phyloP scores from a whole-genome alignment of 164 flowering plant species.

The Magnolia sinica region DNA sequence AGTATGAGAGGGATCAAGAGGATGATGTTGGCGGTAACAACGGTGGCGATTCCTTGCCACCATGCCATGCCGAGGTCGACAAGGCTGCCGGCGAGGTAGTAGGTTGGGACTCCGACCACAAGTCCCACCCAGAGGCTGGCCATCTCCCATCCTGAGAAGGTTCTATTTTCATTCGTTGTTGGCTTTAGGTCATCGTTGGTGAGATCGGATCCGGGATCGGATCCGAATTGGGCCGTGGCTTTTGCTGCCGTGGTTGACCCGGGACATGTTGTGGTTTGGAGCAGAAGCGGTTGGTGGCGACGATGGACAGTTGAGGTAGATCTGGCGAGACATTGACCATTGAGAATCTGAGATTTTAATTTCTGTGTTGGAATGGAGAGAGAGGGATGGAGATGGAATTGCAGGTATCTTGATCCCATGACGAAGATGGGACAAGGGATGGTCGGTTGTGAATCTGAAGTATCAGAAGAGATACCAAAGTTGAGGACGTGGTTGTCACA shows the following conservation, averaged over 20 bases:
- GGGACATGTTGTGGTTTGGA: background rate
- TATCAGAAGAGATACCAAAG: background rate
- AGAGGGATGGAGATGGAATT: conserved; percentile 38
- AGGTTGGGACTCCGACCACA: conserved; percentile 82
- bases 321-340: background rate
- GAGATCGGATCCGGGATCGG: conserved; percentile 24
- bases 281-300: background rate
- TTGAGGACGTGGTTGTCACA: background rate
- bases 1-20: conserved; percentile 58
- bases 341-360: conserved; percentile 3
- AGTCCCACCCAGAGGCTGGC: conserved; percentile 40
- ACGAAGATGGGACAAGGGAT: background rate
- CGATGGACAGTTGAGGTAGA: background rate
- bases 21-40: conserved; percentile 71
- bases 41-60: conserved; percentile 92
- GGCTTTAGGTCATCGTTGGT: conserved; percentile 73
- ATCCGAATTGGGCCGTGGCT: background rate
- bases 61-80: conserved; percentile 98
- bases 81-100: conserved; percentile 84
- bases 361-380: conserved; percentile 12
- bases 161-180: conserved; percentile 39
- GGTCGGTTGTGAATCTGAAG: background rate
- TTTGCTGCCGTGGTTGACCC: background rate
- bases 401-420: conserved; percentile 44
- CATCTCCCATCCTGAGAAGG: conserved; percentile 41